These are phyloP conservation scores for Chiua virens DNA, from an alignment of 768 basidiomycete genomes.

Conservation along the genomic window DNA sequence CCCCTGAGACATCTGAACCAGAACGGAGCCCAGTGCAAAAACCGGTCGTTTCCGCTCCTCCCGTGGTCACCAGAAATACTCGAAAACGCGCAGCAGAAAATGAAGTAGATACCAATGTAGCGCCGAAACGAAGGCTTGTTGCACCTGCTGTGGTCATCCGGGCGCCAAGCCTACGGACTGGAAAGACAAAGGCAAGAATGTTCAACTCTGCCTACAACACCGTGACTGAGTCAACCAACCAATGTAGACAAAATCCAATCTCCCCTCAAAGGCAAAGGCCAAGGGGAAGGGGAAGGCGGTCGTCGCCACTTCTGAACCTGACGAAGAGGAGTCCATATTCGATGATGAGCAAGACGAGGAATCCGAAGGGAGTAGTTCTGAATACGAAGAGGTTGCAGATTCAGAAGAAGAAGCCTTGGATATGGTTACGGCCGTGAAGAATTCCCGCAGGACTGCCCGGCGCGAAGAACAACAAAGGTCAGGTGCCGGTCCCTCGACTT, in stretches of 20 bases:
- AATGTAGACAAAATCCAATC: constrained; percentile 8
- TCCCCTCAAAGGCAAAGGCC: constrained; percentile 6
- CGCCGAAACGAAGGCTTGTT: constrained; percentile 36
- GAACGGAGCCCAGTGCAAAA: constrained; percentile 13
- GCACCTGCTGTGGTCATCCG: constrained; percentile 25
- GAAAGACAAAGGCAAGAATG: constrained; percentile 26
- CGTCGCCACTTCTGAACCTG: constrained; percentile 26
- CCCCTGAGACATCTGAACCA: constrained; percentile 52
- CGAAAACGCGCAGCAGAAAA: constrained; percentile 38
- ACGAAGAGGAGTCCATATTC: constrained; percentile 29
- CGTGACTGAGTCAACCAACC: constrained; percentile 15
- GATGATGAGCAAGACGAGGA: constrained; percentile 47
- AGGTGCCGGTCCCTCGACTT: constrained; percentile 32
- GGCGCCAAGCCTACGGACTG: constrained; percentile 4
- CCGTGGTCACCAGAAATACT: constrained; percentile 11
- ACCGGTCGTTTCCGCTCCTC: not conserved
- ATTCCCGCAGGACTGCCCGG: constrained; percentile 47
- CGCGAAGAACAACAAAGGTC: constrained; percentile 28
- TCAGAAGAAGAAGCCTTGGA: constrained; percentile 44
- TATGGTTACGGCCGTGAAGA: constrained; percentile 55
- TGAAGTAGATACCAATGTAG: constrained; percentile 24
- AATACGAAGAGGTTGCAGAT: constrained; percentile 46
- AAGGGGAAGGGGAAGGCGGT: constrained; percentile 29
- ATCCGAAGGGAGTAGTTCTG: constrained; percentile 56
- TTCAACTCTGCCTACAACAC: constrained; percentile 2